Evolutionary conservation across 495 filamentous ascomycete species (phyloP).

Genomic region (Rhypophila decipiens): DNA sequence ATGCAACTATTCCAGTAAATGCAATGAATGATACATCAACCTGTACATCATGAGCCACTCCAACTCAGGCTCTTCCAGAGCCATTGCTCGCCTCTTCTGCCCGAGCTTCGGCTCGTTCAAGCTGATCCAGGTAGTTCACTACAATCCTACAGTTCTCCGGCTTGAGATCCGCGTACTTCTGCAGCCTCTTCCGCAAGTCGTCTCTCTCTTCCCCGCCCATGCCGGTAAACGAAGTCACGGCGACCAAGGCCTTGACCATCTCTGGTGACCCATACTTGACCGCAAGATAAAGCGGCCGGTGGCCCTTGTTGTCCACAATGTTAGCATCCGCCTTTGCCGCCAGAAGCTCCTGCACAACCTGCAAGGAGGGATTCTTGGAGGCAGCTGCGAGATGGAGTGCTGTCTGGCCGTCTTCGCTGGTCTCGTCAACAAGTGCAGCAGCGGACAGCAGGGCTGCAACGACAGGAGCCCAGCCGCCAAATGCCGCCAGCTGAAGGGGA

Average conservation of each 20-base stretch:
- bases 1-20: too few species aligned
- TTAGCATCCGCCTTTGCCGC: constrained; percentile 2
- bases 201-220: neutral
- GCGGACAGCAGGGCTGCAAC: constrained; percentile 9
- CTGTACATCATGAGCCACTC: too few species aligned
- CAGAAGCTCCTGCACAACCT: neutral
- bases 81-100: too few species aligned
- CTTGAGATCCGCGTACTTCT: neutral
- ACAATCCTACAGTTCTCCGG: neutral
- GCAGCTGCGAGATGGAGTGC: constrained; percentile 1
- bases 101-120: neutral
- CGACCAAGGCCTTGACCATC: constrained; percentile 15
- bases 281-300: constrained; percentile 8
- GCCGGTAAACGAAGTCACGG: neutral
- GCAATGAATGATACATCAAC: too few species aligned
- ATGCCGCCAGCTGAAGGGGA: constrained; percentile 16
- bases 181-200: neutral
- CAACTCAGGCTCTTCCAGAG: too few species aligned
- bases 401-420: constrained; percentile 3
- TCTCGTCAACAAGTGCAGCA: constrained; percentile 3
- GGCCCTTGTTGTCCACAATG: neutral
- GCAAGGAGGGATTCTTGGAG: constrained; percentile 1
- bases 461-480: constrained; percentile 12
- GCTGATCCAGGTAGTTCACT: neutral
- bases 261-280: constrained; percentile 9